A percentile compares a stretch with the other conserved stretches of the same genome.
Evolutionary conservation across 78 protist genomes (phyloP).

Genomic region (Dictyostelium discoideum): DNA sequence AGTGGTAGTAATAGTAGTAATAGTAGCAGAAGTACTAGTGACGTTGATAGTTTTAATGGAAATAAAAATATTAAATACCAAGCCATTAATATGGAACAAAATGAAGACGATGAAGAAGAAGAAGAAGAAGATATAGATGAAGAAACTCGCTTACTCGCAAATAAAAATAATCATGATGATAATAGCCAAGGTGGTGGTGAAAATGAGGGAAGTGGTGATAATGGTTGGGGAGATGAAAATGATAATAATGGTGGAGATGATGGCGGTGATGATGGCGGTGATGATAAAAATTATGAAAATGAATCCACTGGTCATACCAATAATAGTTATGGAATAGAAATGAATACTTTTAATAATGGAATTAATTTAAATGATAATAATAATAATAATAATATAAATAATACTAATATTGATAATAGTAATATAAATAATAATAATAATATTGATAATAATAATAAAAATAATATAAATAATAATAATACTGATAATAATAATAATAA

Average conservation of each 20-base stretch:
- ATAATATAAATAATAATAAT: no score
- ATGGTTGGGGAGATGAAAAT: neutral
- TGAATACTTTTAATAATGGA: neutral
- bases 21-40: neutral
- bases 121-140: neutral
- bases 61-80: neutral
- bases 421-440: no score
- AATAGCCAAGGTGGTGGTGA: neutral
- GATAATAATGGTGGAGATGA: neutral
- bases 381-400: neutral
- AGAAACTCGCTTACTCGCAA: neutral
- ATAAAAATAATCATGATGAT: neutral
- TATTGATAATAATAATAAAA: no score
- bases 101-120: neutral
- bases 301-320: no score
- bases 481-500: no score
- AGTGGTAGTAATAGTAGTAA: neutral
- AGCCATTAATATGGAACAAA: neutral
- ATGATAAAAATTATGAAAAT: no score
- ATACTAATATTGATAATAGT: neutral
- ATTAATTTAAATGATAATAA: neutral
- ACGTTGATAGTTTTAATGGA: neutral
- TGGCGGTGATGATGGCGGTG: no score
- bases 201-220: neutral
- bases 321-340: neutral